Evolutionary conservation across 2,329 filamentous ascomycete genomes (phyloP).

Genomic region (Aureobasidium lini): DNA sequence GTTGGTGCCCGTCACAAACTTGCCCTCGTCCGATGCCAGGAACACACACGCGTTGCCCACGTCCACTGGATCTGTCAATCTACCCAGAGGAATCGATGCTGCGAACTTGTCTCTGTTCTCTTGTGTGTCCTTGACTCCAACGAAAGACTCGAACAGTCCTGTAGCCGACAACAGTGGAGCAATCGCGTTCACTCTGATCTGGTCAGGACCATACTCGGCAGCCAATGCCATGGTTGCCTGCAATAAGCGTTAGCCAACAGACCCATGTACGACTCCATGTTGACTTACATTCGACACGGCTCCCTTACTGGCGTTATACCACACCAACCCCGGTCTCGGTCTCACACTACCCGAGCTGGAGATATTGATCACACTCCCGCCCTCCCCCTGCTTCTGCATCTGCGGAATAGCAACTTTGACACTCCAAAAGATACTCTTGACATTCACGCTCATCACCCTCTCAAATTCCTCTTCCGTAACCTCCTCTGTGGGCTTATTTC

Average conservation of each 20-base stretch:
- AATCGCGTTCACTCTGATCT: conserved; percentile 64
- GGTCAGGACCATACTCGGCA: conserved; percentile 60
- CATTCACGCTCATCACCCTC: conserved; percentile 59
- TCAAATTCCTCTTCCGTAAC: conserved; percentile 62
- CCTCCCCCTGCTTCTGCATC: conserved; percentile 49
- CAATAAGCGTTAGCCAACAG: not conserved
- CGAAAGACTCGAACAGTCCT: conserved; percentile 52
- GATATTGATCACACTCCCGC: conserved; percentile 58
- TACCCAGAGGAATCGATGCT: conserved; percentile 48
- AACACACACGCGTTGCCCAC: conserved; percentile 65
- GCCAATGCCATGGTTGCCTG: conserved; percentile 57
- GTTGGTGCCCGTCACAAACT: conserved; percentile 66
- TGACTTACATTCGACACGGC: conserved; percentile 46
- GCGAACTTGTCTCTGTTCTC: conserved; percentile 52
- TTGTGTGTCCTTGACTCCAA: conserved; percentile 55
- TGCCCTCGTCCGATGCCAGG: conserved; percentile 62
- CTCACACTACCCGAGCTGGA: conserved; percentile 57
- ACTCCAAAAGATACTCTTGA: conserved; percentile 58
- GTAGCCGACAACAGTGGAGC: conserved; percentile 62
- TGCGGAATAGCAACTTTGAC: conserved; percentile 54
- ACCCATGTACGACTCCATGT: no score
- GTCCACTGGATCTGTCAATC: conserved; percentile 53
- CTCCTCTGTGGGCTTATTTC: conserved; percentile 54
- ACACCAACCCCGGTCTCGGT: conserved; percentile 56
- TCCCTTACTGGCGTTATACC: conserved; percentile 64